Percentiles rank a stretch among this genome's conserved stretches.
These are phyloP conservation scores for Cydonia oblonga DNA, from an alignment of 331 rosid genomes.

Conservation along the genomic window DNA sequence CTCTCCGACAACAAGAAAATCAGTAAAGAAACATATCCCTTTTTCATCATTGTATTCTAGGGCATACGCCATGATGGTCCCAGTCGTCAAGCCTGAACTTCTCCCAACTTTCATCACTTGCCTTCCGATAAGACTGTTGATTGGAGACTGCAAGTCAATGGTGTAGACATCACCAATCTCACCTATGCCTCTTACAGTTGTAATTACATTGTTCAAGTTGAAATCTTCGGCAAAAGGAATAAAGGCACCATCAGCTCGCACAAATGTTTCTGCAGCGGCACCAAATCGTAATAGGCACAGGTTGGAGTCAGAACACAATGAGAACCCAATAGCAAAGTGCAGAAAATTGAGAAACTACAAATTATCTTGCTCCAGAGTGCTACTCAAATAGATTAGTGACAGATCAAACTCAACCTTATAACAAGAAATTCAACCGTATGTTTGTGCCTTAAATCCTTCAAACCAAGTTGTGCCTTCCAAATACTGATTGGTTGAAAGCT, in stretches of 20 bases:
- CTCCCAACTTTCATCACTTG: constrained; percentile 93
- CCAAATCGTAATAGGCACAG: constrained; percentile 21
- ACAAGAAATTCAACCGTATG: background rate
- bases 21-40: constrained; percentile 96
- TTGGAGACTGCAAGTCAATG: constrained; percentile 91
- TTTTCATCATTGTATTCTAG: constrained; percentile 93
- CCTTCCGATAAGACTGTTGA: constrained; percentile 82
- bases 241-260: constrained; percentile 98
- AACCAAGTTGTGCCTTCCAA: background rate
- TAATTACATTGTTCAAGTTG: constrained; percentile 54
- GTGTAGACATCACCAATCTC: constrained; percentile 74
- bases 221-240: constrained; percentile 88
- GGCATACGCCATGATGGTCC: constrained; percentile 93
- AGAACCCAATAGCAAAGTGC: constrained; percentile 15
- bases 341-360: constrained; percentile 1
- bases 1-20: constrained; percentile 98
- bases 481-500: background rate
- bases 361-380: background rate
- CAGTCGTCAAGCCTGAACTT: constrained; percentile 94
- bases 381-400: background rate
- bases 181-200: constrained; percentile 76
- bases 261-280: constrained; percentile 86
- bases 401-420: background rate
- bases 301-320: constrained; percentile 6
- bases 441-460: background rate